These are phyloP conservation scores for Lipomyces sp. DNA, from an alignment of 805 yeast genomes.

Conservation along the genomic window DNA sequence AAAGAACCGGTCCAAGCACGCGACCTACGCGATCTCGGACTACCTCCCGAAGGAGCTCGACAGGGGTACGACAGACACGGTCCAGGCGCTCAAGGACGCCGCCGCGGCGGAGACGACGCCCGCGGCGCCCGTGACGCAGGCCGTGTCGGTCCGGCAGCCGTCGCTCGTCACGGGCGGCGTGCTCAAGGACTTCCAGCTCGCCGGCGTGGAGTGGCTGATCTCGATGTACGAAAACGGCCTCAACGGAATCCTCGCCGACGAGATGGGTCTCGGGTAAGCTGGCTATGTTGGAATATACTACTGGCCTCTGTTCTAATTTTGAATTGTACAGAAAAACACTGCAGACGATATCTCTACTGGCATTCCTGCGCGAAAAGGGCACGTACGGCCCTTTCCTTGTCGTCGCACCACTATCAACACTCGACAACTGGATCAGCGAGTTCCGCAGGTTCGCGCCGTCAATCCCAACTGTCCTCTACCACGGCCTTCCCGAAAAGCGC, in stretches of 20 bases:
- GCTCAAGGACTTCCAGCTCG: slow-evolving; percentile 80
- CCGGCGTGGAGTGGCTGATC: slow-evolving; percentile 87
- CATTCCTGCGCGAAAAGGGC: slow-evolving; percentile 74
- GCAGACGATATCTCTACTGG: slow-evolving; percentile 76
- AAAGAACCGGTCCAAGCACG: background rate
- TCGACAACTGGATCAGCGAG: slow-evolving; percentile 81
- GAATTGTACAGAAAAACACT: slow-evolving; percentile 55
- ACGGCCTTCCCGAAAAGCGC: slow-evolving; percentile 62
- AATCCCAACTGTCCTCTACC: slow-evolving; percentile 59
- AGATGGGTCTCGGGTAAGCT: slow-evolving; percentile 81
- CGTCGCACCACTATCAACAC: slow-evolving; percentile 79
- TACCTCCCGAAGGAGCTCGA: background rate
- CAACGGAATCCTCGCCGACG: slow-evolving; percentile 94
- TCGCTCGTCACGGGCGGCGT: slow-evolving; percentile 51
- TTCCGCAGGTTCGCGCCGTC: slow-evolving; percentile 69
- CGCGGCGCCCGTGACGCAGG: background rate
- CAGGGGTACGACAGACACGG: background rate
- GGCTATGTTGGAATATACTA: no score
- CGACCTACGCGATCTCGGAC: background rate
- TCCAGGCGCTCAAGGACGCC: background rate
- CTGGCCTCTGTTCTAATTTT: no score
- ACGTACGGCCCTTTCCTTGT: slow-evolving; percentile 73
- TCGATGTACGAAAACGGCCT: slow-evolving; percentile 89
- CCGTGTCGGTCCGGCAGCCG: slow-evolving; percentile 46
- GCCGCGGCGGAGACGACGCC: background rate